Evolutionary conservation across 2,329 filamentous ascomycete genomes (phyloP).

Genomic region (Mollisiaceae sp.): DNA sequence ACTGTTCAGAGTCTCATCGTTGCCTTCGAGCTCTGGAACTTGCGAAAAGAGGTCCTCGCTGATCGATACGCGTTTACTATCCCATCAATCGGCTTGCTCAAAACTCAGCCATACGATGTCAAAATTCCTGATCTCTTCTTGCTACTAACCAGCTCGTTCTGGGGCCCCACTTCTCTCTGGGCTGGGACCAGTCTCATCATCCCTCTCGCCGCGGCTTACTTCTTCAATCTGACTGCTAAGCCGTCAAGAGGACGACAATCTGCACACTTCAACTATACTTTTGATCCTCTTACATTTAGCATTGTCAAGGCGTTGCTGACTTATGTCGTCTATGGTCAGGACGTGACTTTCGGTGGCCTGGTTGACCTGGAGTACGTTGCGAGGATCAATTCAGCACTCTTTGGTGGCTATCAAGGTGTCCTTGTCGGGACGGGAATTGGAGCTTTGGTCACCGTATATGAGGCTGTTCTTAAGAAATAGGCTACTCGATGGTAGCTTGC

Average conservation of each 20-base stretch:
- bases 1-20: slow-evolving; percentile 73
- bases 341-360: slow-evolving; percentile 65
- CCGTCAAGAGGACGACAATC: slow-evolving; percentile 45
- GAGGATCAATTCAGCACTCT: slow-evolving; percentile 69
- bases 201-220: slow-evolving; percentile 78
- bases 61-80: slow-evolving; percentile 75
- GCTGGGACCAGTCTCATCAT: slow-evolving; percentile 71
- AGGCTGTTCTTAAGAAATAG: slow-evolving; percentile 75
- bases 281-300: slow-evolving; percentile 91
- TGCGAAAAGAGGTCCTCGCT: slow-evolving; percentile 74
- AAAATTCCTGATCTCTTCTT: slow-evolving; percentile 81
- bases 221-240: slow-evolving; percentile 81
- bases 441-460: slow-evolving; percentile 73
- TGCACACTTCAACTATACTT: slow-evolving; percentile 58
- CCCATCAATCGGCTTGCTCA: slow-evolving; percentile 62
- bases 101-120: slow-evolving; percentile 64
- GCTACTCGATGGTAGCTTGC: not conserved
- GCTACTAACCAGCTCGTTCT: slow-evolving; percentile 78
- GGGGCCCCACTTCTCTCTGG: slow-evolving; percentile 83
- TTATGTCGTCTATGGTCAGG: slow-evolving; percentile 79
- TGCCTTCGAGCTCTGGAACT: slow-evolving; percentile 70
- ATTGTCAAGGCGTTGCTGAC: slow-evolving; percentile 83
- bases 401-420: slow-evolving; percentile 73
- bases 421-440: slow-evolving; percentile 72
- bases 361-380: slow-evolving; percentile 64